Conservation (phyloP, 371 early-diverging fungal genomes). For the Choanephora cucurbitarum region DNA sequence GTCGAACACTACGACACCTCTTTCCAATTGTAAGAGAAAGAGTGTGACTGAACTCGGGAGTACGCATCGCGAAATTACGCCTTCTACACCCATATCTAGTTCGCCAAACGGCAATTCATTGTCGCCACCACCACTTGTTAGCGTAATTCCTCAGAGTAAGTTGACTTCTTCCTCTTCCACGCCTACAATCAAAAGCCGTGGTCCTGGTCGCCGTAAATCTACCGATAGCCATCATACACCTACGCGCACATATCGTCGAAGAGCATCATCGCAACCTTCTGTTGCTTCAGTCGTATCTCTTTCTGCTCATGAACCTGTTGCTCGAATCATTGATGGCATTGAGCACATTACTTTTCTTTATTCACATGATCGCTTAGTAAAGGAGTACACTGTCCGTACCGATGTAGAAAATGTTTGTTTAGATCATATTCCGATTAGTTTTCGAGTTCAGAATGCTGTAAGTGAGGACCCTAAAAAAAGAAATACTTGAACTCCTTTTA, state of each 20-base stretch:
- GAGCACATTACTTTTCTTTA: slow-evolving; percentile 70
- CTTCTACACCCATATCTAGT: neutral
- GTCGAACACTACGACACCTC: too few species aligned
- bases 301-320: slow-evolving; percentile 53
- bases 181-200: slow-evolving; percentile 5
- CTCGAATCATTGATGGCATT: slow-evolving; percentile 51
- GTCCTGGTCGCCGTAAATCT: slow-evolving; percentile 21
- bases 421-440: slow-evolving; percentile 63
- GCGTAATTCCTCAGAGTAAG: neutral
- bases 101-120: neutral
- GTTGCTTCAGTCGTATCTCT: slow-evolving; percentile 54
- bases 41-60: neutral
- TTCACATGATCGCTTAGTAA: slow-evolving; percentile 62
- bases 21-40: neutral
- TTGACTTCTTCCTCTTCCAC: neutral
- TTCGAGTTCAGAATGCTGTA: slow-evolving; percentile 73
- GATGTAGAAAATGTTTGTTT: slow-evolving; percentile 71
- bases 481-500: neutral
- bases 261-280: slow-evolving; percentile 45
- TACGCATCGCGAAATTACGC: neutral
- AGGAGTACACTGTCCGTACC: slow-evolving; percentile 75
- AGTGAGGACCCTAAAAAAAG: too few species aligned
- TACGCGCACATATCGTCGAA: slow-evolving; percentile 26
- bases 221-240: slow-evolving; percentile 2
- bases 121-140: neutral